Evolutionary conservation across 345 rosid species (phyloP).

Genomic region (Syzygium oleosum): DNA sequence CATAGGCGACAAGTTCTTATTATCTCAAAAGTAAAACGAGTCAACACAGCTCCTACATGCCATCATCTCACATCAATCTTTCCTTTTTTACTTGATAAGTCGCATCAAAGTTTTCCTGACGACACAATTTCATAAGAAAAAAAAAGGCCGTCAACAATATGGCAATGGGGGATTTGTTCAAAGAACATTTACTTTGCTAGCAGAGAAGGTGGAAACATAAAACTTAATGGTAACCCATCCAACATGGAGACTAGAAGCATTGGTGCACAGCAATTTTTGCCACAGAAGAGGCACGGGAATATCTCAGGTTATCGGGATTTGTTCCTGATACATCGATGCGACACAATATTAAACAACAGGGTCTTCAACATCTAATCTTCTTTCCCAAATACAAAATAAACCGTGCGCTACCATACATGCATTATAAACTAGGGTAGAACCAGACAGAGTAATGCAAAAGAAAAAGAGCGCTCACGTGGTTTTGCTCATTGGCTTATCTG

Average conservation of each 20-base stretch:
- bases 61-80: neutral
- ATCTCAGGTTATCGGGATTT: neutral
- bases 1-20: neutral
- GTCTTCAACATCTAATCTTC: neutral
- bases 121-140: neutral
- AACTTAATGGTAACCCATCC: neutral
- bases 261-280: neutral
- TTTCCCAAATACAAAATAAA: neutral
- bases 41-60: neutral
- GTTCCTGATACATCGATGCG: neutral
- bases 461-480: constrained; percentile 32
- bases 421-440: neutral
- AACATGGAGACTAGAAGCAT: neutral
- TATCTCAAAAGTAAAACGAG: neutral
- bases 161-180: neutral
- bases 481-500: constrained; percentile 29
- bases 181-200: neutral
- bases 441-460: neutral
- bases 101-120: neutral
- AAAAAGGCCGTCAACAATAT: neutral
- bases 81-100: neutral
- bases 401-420: neutral
- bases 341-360: neutral
- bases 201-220: neutral
- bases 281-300: neutral